A percentile compares a stretch with the other conserved stretches of the same genome.
These are phyloP conservation scores for Pichia gijzeniarum DNA, from an alignment of 805 yeast genomes.

Conservation along the genomic window DNA sequence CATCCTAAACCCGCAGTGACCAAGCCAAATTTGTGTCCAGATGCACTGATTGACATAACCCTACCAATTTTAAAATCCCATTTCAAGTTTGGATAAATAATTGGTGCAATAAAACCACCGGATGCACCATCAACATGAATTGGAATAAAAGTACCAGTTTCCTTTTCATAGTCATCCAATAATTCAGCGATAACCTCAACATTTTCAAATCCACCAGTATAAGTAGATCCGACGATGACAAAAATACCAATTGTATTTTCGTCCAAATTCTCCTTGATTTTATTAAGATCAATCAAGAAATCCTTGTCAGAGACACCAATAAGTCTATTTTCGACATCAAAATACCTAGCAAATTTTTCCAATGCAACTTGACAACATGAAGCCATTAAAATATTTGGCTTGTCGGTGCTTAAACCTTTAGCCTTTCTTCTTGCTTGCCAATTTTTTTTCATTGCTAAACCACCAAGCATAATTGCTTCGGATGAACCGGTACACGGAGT, in stretches of 20 bases:
- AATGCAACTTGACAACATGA: slow-evolving; percentile 90
- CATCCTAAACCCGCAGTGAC: slow-evolving; percentile 91
- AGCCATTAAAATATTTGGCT: slow-evolving; percentile 88
- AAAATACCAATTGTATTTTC: slow-evolving; percentile 91
- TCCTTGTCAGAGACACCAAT: slow-evolving; percentile 59
- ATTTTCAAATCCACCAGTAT: slow-evolving; percentile 87
- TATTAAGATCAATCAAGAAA: slow-evolving; percentile 56
- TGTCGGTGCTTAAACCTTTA: slow-evolving; percentile 50
- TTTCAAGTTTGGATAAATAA: slow-evolving; percentile 61
- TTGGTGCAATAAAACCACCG: slow-evolving; percentile 87
- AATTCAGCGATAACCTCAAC: slow-evolving; percentile 54
- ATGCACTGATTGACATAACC: slow-evolving; percentile 79
- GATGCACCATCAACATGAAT: slow-evolving; percentile 94
- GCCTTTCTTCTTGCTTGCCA: slow-evolving; percentile 70
- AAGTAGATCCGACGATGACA: slow-evolving; percentile 86
- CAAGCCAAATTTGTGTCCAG: slow-evolving; percentile 91
- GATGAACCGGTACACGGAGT: slow-evolving; percentile 92
- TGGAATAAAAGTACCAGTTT: slow-evolving; percentile 62
- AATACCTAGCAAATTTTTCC: slow-evolving; percentile 90
- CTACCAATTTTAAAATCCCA: slow-evolving; percentile 83
- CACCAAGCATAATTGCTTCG: slow-evolving; percentile 92
- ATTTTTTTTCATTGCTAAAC: slow-evolving; percentile 81
- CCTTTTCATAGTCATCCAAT: slow-evolving; percentile 62
- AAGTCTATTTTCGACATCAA: slow-evolving; percentile 81
- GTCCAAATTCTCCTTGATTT: slow-evolving; percentile 61